Evolutionary conservation across 768 basidiomycete species (phyloP), one percentile per base, ranked within the genome.

Genomic region (Obba rivulosa): DNA sequence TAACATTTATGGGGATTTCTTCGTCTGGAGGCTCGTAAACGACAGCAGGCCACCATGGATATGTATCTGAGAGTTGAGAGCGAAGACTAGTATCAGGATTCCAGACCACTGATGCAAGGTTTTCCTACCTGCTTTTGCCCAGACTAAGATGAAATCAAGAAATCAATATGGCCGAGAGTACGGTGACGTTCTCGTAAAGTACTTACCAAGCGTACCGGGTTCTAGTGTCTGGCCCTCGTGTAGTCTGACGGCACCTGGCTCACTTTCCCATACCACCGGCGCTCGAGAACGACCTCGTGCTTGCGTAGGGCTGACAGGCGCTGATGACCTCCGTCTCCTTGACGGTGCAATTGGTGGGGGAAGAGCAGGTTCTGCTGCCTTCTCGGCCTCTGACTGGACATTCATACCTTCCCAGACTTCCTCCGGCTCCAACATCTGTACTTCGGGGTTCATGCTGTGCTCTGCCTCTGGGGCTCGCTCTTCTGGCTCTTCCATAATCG

Each of bases 21-120:
- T 85, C 80, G 48, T 82, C 78, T 23, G 47, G 8, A 13, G 77
- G 74, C 21, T 83, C 80, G 44, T 75, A 83, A 14, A 93, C 76
- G 8, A 87, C 80, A 8, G 84, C 92, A 35, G 92, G 89, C 83
- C 87, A 95, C 83, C 83, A 94, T 1, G 92, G 92, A 57, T 73
- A 93, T 0, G 82, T 77, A 31, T 70, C 89, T 90, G 42, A n/a
- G 48, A 41, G 55, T 35, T 23, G 7, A 34, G 31, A 21, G 13
- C 13, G 28, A 31, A 31, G 5, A 31, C n/a, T n/a, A 31, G 28
- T 13, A 31, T 31, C 28, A 13, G 28, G 13, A 31, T 31, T 13
- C 28, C 7, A 31, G 28, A 5, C 13, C 28, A 31, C n/a, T 31
- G 28, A 31, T 31, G 28, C 28, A 22, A 28, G 25, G 24, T 24